Conservation (phyloP, 768 basidiomycete genomes). For the Kwoniella sp. region DNA sequence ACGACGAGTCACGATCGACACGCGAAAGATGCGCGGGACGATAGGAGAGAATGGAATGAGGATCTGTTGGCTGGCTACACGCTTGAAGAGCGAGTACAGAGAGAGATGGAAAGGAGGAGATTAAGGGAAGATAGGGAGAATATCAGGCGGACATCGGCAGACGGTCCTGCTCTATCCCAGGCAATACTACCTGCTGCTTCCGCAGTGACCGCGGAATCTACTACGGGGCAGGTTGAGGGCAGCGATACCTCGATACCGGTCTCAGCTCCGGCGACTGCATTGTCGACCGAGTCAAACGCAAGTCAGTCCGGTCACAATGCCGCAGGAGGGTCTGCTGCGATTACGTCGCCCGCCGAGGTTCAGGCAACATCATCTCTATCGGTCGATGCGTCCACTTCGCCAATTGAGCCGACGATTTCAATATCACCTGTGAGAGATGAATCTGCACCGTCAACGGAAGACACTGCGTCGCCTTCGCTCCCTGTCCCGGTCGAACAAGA, state of each 20-base stretch:
- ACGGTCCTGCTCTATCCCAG: not conserved
- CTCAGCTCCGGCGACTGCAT: too few relatives aligned
- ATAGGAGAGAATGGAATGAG: constrained; percentile 47
- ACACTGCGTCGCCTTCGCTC: not conserved
- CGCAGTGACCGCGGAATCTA: too few relatives aligned
- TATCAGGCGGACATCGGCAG: not conserved
- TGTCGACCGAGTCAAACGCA: not conserved
- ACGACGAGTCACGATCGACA: constrained; percentile 17
- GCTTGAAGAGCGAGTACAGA: constrained; percentile 41
- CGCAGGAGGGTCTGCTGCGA: not conserved
- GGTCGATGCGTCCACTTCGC: not conserved
- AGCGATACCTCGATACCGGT: too few relatives aligned
- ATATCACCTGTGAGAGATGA: too few relatives aligned
- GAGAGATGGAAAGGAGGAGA: constrained; percentile 37
- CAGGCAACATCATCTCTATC: not conserved
- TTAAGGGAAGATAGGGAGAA: constrained; percentile 12
- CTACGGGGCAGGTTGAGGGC: too few relatives aligned
- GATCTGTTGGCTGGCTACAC: constrained; percentile 49
- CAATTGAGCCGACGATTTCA: not conserved
- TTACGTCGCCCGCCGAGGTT: not conserved
- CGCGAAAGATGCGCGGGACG: constrained; percentile 23
- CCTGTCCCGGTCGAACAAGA: not conserved
- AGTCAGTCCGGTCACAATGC: too few relatives aligned
- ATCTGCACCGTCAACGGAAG: not conserved
- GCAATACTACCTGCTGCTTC: not conserved